Percentiles rank a stretch among this genome's conserved stretches.
Conservation (phyloP, 1,284 basidiomycete genomes). For the Leucoagaricus sp. region DNA sequence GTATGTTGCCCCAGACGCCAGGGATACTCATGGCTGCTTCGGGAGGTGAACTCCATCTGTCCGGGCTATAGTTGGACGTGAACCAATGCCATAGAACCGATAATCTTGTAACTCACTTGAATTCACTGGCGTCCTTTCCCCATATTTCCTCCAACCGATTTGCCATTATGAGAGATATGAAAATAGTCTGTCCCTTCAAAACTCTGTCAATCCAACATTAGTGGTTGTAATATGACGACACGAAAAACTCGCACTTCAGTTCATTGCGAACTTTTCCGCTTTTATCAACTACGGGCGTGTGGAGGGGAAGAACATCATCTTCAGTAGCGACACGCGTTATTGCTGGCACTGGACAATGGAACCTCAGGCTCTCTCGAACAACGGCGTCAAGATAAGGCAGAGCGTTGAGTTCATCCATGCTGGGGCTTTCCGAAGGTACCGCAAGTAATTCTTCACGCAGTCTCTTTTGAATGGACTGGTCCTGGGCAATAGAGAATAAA, state of each 20-base stretch:
- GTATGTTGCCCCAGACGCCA: constrained; percentile 55
- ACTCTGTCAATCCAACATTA: constrained; percentile 23
- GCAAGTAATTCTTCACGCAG: constrained; percentile 68
- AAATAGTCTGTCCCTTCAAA: constrained; percentile 43
- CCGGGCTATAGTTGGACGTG: constrained; percentile 40
- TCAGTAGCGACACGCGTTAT: constrained; percentile 51
- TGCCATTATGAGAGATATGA: constrained; percentile 48
- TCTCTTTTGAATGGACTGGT: constrained; percentile 59
- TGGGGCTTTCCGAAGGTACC: constrained; percentile 50
- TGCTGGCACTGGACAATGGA: constrained; percentile 61
- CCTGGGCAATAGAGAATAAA: constrained; percentile 60
- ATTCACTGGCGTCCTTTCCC: constrained; percentile 56
- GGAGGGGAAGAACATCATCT: constrained; percentile 62
- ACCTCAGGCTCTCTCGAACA: constrained; percentile 68
- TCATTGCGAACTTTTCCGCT: constrained; percentile 37
- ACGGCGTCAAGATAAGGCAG: constrained; percentile 67
- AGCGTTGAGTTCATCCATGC: constrained; percentile 60
- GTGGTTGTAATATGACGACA: neutral
- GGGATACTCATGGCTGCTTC: constrained; percentile 46
- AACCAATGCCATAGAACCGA: neutral
- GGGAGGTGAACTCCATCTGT: constrained; percentile 55
- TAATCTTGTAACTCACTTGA: constrained; percentile 35
- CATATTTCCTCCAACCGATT: constrained; percentile 49
- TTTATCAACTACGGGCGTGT: constrained; percentile 42
- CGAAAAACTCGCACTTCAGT: neutral